Evolutionary conservation across 2,329 filamentous ascomycete genomes (phyloP).

Genomic region (Aureobasidium sp.): DNA sequence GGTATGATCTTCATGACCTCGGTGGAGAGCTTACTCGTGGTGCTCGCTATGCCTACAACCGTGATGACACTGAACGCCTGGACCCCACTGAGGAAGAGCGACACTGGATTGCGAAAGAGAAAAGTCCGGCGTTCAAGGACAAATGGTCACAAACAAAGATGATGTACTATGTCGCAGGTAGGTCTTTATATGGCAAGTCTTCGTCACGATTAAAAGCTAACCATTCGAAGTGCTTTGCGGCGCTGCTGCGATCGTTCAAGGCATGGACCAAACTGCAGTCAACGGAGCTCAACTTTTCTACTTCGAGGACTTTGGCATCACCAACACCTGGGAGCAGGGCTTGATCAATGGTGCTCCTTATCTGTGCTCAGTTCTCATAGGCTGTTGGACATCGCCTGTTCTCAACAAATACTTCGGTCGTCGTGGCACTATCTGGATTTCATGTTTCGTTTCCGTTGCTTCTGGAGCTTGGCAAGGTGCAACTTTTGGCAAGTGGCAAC

Average conservation of each 20-base stretch:
- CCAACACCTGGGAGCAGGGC: slow-evolving; percentile 24
- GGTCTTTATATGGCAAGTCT: slow-evolving; percentile 18
- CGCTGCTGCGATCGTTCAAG: slow-evolving; percentile 51
- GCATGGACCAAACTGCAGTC: slow-evolving; percentile 46
- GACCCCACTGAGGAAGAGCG: slow-evolving; percentile 54
- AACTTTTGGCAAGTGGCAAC: slow-evolving; percentile 18
- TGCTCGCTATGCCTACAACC: slow-evolving; percentile 22
- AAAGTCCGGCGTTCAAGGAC: slow-evolving; percentile 64
- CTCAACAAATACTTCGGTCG: slow-evolving; percentile 53
- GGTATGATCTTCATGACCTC: slow-evolving; percentile 21
- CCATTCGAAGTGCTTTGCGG: slow-evolving; percentile 30
- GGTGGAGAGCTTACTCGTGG: slow-evolving; percentile 23
- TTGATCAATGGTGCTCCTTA: slow-evolving; percentile 42
- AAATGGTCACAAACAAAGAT: slow-evolving; percentile 46
- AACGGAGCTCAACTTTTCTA: slow-evolving; percentile 36
- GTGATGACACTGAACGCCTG: slow-evolving; percentile 19
- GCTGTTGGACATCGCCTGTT: slow-evolving; percentile 49
- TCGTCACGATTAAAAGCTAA: not conserved
- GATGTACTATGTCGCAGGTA: slow-evolving; percentile 47
- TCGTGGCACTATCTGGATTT: slow-evolving; percentile 58
- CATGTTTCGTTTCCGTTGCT: slow-evolving; percentile 59
- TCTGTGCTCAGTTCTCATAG: slow-evolving; percentile 38
- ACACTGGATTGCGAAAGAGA: slow-evolving; percentile 52
- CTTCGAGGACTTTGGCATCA: slow-evolving; percentile 24
- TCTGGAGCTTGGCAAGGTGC: slow-evolving; percentile 25